Base-by-base conservation (phyloP, 1,284 basidiomycete species). In the Coriolopsis trogii region DNA sequence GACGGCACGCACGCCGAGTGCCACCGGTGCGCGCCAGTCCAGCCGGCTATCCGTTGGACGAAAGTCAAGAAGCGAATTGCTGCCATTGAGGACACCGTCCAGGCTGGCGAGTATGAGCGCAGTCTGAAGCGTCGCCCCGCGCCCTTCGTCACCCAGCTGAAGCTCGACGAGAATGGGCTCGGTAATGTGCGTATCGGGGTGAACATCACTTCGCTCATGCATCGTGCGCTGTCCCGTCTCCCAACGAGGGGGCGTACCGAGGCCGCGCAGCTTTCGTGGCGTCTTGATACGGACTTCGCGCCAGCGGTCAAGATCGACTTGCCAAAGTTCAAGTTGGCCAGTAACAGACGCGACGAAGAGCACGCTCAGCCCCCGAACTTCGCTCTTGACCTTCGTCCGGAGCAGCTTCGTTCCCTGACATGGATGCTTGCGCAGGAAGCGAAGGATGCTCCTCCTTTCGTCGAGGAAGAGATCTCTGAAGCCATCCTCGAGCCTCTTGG, bases 401-500 rank as follows among this genome's bases (percentile, higher is more conserved):
- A 98, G 66, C 95, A 98, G 68, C 78, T 91, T 12, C 89, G 95
- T 34, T 98, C 95, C 3, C 72, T 98, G 37, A 84, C 84, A 46
- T 98, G 95, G 95, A 98, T 98, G 95, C 72, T 96, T 20, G 68
- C 75, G 36, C 92, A 93, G 65, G 95, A 98, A 69, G 76, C 79
- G 8, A 58, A 68, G 0, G 76, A 86, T 45, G 84, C 82, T 6
- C 71, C 80, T 12, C 83, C 89, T 0, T 98, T 97, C 68, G 68
- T 93, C 23, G 95, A 98, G 65, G 95, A 98, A 67, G 95, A 98
- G 68, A 93, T 98, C 36, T 89, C 93, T 0, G 95, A 98, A 67
- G 93, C 93, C 0, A 79, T 90, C 39, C 77, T 96, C 4, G 85
- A 85, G 47, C 86, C 93, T 41, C 76, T 98, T 6, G 91, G 92